Evolutionary conservation across 2,329 filamentous ascomycete species (phyloP), one percentile per base, ranked within the genome.

Genomic region (Phialophora tarda): DNA sequence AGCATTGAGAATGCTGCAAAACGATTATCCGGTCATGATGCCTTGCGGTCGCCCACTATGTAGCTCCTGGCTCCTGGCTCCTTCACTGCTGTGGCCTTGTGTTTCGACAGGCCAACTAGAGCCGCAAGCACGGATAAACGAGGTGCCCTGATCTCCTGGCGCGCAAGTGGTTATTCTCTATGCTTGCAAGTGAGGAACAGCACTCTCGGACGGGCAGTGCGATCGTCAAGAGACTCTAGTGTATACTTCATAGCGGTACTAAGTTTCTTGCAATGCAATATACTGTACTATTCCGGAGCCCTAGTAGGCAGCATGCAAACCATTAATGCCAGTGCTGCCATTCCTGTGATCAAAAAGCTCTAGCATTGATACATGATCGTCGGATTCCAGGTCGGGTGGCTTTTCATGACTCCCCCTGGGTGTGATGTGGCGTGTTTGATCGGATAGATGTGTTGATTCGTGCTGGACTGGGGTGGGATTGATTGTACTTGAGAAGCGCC

Each of bases 291-390:
- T 53, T 30, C 57, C 57, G 26, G 28, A 59, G 57, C 57, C 57
- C 41, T 34, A 41, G 55, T n/a, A 51, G 48, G 8, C 41, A 21
- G 53, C 12, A 30, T 28, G 21, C 47, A 53, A 34, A 48, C 61
- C 62, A 67, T 67, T 28, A 62, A 55, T 24, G 30, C 17, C 23
- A 34, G 23, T 26, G 47, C 62, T 26, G 50, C 56, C 44, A 30
- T 26, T 30, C 26, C 38, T 61, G 34, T 61, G 48, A 21, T 64
- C 34, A 62, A 62, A 56, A 61, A 34, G 34, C 57, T 65, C 32
- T 56, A 65, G 51, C 50, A 61, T 61, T 38, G 55, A 34, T 65
- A 65, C 63, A 65, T 65, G 28, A 62, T 41, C 34, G 30, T 61
- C 48, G 59, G 59, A n/a, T 28, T 54, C 48, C 48, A 53, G 30